Conservation (phyloP, 2,329 filamentous ascomycete genomes). For the Dichotomopilus funicola region DNA sequence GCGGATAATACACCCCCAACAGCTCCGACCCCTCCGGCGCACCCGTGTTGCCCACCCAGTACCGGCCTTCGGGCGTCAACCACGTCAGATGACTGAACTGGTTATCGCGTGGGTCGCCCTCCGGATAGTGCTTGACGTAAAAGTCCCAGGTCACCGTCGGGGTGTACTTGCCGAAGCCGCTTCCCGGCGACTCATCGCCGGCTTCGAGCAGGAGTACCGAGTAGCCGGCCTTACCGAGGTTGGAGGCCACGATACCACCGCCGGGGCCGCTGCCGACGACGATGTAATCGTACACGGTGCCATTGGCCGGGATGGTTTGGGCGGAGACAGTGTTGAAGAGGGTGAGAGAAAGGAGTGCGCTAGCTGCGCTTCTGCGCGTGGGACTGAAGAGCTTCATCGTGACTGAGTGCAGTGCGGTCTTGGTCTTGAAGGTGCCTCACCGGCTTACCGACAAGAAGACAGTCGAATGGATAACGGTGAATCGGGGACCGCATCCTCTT, state of each 20-base stretch:
- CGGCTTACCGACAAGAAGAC: too few species aligned
- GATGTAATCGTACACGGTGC: slow-evolving; percentile 48
- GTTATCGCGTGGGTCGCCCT: slow-evolving; percentile 42
- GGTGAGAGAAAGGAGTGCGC: slow-evolving; percentile 2
- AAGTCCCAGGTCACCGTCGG: slow-evolving; percentile 42
- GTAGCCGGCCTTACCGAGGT: slow-evolving; percentile 52
- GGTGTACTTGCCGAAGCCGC: slow-evolving; percentile 1
- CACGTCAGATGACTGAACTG: slow-evolving; percentile 49
- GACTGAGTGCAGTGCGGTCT: background rate
- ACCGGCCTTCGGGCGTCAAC: slow-evolving; percentile 30
- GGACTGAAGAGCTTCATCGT: slow-evolving; percentile 7
- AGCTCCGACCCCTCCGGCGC: slow-evolving; percentile 36
- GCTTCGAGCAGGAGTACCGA: slow-evolving; percentile 56
- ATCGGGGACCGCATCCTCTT: too few species aligned
- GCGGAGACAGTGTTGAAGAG: background rate
- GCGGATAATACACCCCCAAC: slow-evolving; percentile 41
- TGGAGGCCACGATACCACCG: slow-evolving; percentile 50
- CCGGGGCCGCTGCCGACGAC: slow-evolving; percentile 56
- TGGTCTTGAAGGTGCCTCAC: background rate
- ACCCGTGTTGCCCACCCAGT: slow-evolving; percentile 31
- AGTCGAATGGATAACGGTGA: background rate
- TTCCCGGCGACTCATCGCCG: slow-evolving; percentile 41
- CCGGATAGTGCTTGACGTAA: slow-evolving; percentile 46
- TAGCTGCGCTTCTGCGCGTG: background rate
- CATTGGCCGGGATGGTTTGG: slow-evolving; percentile 2